Base-by-base conservation (phyloP, 1,284 basidiomycete species). In the Fomitopsis schrenkii region DNA sequence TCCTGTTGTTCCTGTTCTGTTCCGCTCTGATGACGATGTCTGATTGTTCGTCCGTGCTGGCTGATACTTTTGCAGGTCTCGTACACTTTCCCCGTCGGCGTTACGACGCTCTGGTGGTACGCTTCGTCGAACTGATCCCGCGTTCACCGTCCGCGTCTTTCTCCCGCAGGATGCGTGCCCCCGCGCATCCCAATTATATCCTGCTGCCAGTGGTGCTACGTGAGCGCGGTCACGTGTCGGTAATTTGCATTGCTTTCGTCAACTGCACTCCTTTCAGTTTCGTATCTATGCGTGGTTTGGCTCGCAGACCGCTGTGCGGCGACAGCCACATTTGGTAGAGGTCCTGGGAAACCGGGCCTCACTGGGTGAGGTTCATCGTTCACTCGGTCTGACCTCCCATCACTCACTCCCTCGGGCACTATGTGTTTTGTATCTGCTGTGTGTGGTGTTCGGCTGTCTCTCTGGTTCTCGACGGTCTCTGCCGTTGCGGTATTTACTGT, bases 51-150 rank as follows among this genome's bases (percentile, higher is more conserved):
- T 45, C 19, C 28, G 8, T 36, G 36, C 10, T 45, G 42, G 35
- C 10, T 33, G 8, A 33, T 33, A 8, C 8, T 33, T 33, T 54
- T 40, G 26, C 56, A 86, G 83, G 86, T 84, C 3, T 80, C 75
- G 3, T 86, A 84, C 68, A 87, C 85, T 14, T 89, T 89, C 77
- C 86, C 86, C 0, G 86, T 88, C 6, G 86, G 86, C 19, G 81
- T 80, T 42, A 79, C 79, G 7, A 80, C 79, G 4, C 73, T 80
- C 42, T 79, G 76, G 77, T 80, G 79, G 79, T 80, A 77, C 66
- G 77, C 75, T 6, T 67, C 74, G 22, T 46, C 55, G 19, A 36
- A 61, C 26, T 61, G 41, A 54, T 36, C 44, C 15, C 36, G 30
- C n/a, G 19, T 9, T 19, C 45, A 22, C 22, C 57, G 26, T 22